Base-by-base conservation (phyloP, 192 early-diverging fungal genomes). In the Mortierella hygrophila region DNA sequence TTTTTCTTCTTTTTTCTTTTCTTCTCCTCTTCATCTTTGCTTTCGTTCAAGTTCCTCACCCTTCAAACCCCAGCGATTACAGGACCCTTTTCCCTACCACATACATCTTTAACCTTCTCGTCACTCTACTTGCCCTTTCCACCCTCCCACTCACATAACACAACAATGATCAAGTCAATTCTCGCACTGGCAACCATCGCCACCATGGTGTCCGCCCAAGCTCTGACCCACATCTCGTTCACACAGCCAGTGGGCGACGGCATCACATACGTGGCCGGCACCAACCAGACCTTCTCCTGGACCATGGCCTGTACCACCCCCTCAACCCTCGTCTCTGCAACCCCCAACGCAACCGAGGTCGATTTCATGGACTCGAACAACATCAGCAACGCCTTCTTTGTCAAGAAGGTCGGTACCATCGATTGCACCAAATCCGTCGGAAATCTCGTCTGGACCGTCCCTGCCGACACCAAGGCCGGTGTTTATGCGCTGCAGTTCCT, bases 361-460 rank as follows among this genome's bases (percentile, higher is more conserved):
- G 83, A 85, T 44, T 85, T 85, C 44, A 85, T 85, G 83, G 74
- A 85, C 57, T 80, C 83, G 74, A 80, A 85, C 63, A 85, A 80
- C 70, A 77, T 80, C 55, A 63, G 69, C 60, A 85, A 85, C 32
- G 78, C 83, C 21, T 85, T 85, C 78, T 85, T 68, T 69, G 78
- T 85, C 78, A 80, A 80, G 78, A 85, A 80, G 55, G 83, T 85
- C 46, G 83, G 83, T 29, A 85, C 83, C 1, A 85, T 85, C 40
- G 83, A 85, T n/a, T 85, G 83, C 40, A 80, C 78, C 35, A 80
- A 85, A 41, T 49, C 74, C 13, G 83, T 85, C 42, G 83, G 83
- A 10, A 85, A 85, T 63, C 46, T 85, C 54, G 83, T 85, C n/a
- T 85, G 83, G 83, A 85, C 83, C 0, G 83, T 85, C 2, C 83